Evolutionary conservation across 148 eudicot species (phyloP).

Genomic region (Rhododendron williamsianum): DNA sequence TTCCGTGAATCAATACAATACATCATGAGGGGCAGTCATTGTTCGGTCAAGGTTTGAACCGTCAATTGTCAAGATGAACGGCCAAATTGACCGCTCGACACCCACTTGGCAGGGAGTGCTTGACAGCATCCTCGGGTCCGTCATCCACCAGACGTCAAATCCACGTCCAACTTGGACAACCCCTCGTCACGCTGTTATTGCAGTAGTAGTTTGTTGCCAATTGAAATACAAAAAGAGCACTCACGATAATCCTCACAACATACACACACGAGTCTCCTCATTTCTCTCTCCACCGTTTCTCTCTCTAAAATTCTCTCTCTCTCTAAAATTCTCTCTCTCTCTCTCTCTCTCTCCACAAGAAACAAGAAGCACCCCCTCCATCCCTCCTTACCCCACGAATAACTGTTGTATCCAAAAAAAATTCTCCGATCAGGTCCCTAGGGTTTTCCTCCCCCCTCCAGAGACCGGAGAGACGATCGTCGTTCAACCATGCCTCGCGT

Average conservation of each 20-base stretch:
- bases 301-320: neutral
- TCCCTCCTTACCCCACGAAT: neutral
- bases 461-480: neutral
- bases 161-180: neutral
- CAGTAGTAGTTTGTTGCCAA: neutral
- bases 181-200: neutral
- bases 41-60: rapidly evolving
- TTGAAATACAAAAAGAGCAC: neutral
- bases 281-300: neutral
- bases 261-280: neutral
- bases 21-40: neutral
- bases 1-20: no score
- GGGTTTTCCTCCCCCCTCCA: neutral
- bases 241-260: neutral
- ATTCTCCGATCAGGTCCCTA: neutral
- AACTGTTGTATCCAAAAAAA: neutral
- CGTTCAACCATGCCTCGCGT: slow-evolving; percentile 19
- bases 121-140: no score
- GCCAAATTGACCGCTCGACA: no score
- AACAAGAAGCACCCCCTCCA: neutral
- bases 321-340: neutral
- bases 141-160: neutral
- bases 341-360: neutral
- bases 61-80: no score
- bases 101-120: no score